Base-by-base conservation (phyloP, 1,284 basidiomycete genomes). In the Tilletia indica region DNA sequence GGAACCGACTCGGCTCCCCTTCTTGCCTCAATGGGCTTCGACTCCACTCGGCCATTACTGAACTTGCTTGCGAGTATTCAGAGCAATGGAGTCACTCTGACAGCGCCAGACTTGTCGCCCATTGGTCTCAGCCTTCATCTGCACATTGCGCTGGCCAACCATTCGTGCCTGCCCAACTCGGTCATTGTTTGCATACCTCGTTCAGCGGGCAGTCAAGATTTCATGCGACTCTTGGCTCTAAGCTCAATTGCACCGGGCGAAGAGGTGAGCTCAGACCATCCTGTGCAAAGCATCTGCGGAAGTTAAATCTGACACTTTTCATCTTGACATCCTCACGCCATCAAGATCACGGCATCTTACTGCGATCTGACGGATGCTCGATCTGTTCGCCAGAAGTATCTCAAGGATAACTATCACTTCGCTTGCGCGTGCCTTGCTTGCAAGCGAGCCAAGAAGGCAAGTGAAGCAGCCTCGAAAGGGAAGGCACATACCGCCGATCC, bases 151-250 rank as follows among this genome's bases (percentile, higher is more conserved):
- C 87, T 97, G 42, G 88, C 92, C 76, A 98, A 97, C 79, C 95
- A 98, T 82, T 92, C 93, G 0, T 98, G 95, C 80, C 88, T 89
- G 31, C 94, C 95, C 0, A 96, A 97, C 77, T 93, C 91, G 0
- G 92, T 91, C 36, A 88, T 95, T 38, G 93, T 97, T 95, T 82
- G 94, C 95, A 49, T 77, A 78, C 3, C 85, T 85, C 12, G 75
- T 76, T 8, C 70, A 21, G 67, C 64, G 31, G 71, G 72, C 86
- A 71, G 63, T n/a, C 67, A 68, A 34, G 74, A 67, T 1, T 81
- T 87, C 12, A 89, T 95, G 88, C 88, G 91, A 51, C 87, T 82
- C 8, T 74, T 82, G n/a, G 80, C 82, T 4, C 67, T 83, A 51
- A 73, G 74, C 0, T 73, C 73, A 1, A 78, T 83, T 89, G 36